Base-by-base conservation (phyloP, 148 eudicot genomes). In the Beta vulgaris region DNA sequence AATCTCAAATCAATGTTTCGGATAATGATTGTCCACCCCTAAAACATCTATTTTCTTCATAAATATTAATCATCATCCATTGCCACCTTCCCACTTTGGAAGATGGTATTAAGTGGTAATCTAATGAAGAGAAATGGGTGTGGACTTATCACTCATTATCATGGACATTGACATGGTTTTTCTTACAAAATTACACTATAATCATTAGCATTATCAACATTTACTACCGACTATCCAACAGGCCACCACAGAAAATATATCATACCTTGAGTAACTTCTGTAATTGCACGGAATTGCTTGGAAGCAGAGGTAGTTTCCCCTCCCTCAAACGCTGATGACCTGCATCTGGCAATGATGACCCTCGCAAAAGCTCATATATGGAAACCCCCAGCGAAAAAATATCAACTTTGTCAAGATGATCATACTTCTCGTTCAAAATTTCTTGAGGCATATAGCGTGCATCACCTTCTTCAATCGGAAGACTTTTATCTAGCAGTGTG, bases 401-500 rank as follows among this genome's bases (percentile, higher is more conserved):
- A 77, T 94, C 98, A 68, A 94, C 98, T 79, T 90, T 94, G 66
- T 94, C 97, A 42, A 94, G 97, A 81, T 88, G 78, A 87, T 94
- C 96, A 76, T 86, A 88, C 48, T 85, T 85, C 82, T 91, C 98
- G 71, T 94, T 94, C 73, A 94, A 82, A 64, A 90, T 91, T 79
- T 94, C 98, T 76, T 84, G 93, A 79, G 98, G 96, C 96, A 94
- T 91, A 75, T 94, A 94, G 46, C 91, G 93, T 36, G 97, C 97
- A 86, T 94, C 98, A 6, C 98, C 98, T 75, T 94, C 98, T 80
- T 94, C 98, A 76, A 94, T 84, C 34, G 97, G 96, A 68, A 91
- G 76, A 86, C 89, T 94, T 65, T 80, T 79, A 69, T 94, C 88
- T 21, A 94, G 85, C 65, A 87, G 85, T 65, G 93, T 91, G 55